These are phyloP conservation scores for Calonectria crousiana DNA, from an alignment of 2,329 filamentous ascomycete species.

Conservation along the genomic window DNA sequence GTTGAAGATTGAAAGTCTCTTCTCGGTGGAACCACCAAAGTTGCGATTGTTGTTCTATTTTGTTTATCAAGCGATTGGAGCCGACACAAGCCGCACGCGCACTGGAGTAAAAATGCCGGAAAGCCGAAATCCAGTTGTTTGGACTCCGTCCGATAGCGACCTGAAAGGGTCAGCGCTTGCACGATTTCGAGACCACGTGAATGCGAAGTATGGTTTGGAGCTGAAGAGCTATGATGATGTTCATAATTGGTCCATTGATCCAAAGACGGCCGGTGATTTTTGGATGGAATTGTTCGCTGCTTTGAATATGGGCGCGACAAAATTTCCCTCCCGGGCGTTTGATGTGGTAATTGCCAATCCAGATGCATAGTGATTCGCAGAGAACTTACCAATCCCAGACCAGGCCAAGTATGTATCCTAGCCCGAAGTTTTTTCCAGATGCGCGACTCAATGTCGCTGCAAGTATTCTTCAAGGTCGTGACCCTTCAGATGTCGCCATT, in stretches of 20 bases:
- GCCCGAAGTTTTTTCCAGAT: background rate
- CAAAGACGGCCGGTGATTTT: background rate
- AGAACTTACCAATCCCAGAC: background rate
- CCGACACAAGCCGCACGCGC: too few relatives aligned
- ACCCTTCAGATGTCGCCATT: background rate
- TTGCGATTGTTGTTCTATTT: background rate
- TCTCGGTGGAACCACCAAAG: background rate
- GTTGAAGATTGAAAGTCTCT: background rate
- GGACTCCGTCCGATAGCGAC: background rate
- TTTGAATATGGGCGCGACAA: background rate
- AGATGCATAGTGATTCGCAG: background rate
- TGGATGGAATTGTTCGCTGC: background rate
- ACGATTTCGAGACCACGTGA: background rate
- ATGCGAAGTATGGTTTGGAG: background rate
- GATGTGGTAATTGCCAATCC: background rate
- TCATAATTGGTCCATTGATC: background rate
- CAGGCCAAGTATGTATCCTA: background rate
- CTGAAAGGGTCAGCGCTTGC: background rate
- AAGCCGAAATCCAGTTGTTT: background rate
- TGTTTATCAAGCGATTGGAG: background rate
- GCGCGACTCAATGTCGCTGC: slow-evolving; percentile 6
- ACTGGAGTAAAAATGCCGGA: background rate
- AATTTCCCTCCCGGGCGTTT: background rate
- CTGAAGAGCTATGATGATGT: background rate
- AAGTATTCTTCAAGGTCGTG: background rate